Evolutionary conservation across 2,329 filamentous ascomycete species (phyloP), one percentile per base, ranked within the genome.

Genomic region (Scedosporium apiospermum): DNA sequence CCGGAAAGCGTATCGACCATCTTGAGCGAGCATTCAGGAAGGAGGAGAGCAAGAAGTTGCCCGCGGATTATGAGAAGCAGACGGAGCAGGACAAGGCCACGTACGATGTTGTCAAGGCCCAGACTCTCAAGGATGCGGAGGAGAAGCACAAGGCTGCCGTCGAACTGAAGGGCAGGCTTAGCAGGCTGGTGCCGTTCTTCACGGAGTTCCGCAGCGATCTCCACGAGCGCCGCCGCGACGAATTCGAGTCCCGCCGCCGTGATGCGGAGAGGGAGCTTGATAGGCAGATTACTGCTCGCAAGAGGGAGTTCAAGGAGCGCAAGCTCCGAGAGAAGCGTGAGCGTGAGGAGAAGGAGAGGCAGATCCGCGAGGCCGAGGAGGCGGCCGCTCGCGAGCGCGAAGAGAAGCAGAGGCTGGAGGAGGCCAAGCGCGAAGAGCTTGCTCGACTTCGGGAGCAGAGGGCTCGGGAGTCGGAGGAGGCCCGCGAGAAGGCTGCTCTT

Each of bases 11-110:
- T 67, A 90, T 97, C 70, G 95, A 99, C 73, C 93, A 99, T 77
- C 80, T 99, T 69, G 95, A 99, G 81, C 90, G 95, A 79, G 95
- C 95, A 44, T 96, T 96, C 84, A 88, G 95, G 71, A 91, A 93
- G 75, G 95, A 98, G 78, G 95, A 99, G 77, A 79, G 88, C 71
- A 96, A 97, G 85, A 93, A 97, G 77, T 80, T 98, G 64, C 80
- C 87, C 63, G 86, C 88, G 60, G 95, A 99, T 71, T 96, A 96
- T 72, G 88, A 90, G 66, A 81, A 80, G 69, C 95, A 99, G 78
- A 87, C 88, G 72, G 85, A 92, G 72, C 80, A 77, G 63, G 95
- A 99, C 71, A 75, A 88, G 66, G 87, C 86, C 63, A 85, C 91
- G 49, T 96, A 96, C 73, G 91, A 98, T 71, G 81, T 84, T 71